A percentile compares a stretch with the other conserved stretches of the same genome.
Conservation (phyloP, 2,329 filamentous ascomycete species). For the Fusarium liriodendri region DNA sequence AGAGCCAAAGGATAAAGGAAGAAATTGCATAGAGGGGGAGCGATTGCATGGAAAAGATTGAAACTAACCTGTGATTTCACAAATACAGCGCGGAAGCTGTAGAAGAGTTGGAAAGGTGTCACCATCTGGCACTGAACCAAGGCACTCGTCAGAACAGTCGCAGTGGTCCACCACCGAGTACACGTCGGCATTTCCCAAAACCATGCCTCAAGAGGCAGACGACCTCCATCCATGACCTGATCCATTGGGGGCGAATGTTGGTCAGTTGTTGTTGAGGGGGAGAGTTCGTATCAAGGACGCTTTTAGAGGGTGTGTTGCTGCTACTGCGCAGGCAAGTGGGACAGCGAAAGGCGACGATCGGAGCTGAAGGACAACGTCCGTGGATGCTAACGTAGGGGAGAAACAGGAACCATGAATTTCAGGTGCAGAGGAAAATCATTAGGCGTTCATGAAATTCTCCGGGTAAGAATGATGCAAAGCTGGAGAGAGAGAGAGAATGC, state of each 20-base stretch:
- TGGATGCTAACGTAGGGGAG: not conserved
- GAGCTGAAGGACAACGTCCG: not conserved
- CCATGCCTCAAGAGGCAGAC: slow-evolving; percentile 92
- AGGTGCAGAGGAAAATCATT: not conserved
- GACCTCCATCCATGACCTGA: slow-evolving; percentile 69
- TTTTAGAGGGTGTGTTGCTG: not conserved
- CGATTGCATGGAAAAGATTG: not conserved
- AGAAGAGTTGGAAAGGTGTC: slow-evolving; percentile 95
- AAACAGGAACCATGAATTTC: not conserved
- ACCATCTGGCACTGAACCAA: slow-evolving; percentile 94
- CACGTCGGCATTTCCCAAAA: slow-evolving; percentile 99
- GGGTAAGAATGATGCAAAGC: not conserved
- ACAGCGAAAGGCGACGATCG: slow-evolving; percentile 14
- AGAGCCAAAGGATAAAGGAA: not conserved
- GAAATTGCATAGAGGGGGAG: not conserved
- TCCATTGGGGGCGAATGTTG: slow-evolving; percentile 56
- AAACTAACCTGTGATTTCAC: slow-evolving; percentile 84
- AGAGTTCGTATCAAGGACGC: not conserved
- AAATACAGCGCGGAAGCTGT: slow-evolving; percentile 93
- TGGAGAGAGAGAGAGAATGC: not conserved
- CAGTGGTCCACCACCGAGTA: slow-evolving; percentile 96
- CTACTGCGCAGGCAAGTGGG: not conserved
- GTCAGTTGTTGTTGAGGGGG: not conserved
- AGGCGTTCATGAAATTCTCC: not conserved
- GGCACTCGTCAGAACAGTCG: slow-evolving; percentile 86